Evolutionary conservation across 202 grass and related monocot genomes (phyloP), one percentile per base, ranked within the genome.

Genomic region (Carex arenaria): DNA sequence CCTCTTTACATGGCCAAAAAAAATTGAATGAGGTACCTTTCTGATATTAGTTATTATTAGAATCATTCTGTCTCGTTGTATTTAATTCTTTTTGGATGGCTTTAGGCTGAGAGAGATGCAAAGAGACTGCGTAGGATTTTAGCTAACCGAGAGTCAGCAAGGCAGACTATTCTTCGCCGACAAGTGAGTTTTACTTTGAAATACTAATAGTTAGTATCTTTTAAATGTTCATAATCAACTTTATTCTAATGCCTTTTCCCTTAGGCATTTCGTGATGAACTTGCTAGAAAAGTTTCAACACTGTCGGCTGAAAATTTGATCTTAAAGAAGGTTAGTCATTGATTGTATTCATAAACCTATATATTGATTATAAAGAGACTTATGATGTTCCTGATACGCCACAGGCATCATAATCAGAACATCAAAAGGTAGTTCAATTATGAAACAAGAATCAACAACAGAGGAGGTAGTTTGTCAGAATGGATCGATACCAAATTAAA

Each of bases 121-220:
- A 97, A 88, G 87, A 84, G 89, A 84, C 74, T 90, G 78, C 92
- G 87, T 9, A 89, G 94, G 67, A 86, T 97, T 63, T 87, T 97
- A 45, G 90, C 94, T 7, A 94, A 94, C 80, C 87, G 94, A 81
- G 94, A 94, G 67, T 97, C 94, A 4, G 94, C 94, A 12, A 88
- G 92, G 54, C 92, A 94, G 30, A 94, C 94, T 51, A 92, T 97
- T 69, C 90, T 91, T 55, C 87, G 90, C 57, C 86, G 92, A 54
- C 94, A 97, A 85, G 93, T 90, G 28, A 75, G 1, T 8, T 49
- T 20, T 49, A 14, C 28, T 34, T 59, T 13, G 7, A 26, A 40
- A 28, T 77, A 26, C 8, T 47, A 17, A 45, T 36, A 0, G 13
- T 10, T 7, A 26, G 3, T 38, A 32, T n/a, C 1, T 32, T 76